Evolutionary conservation across 2,329 filamentous ascomycete species (phyloP).

Genomic region (Pseudogymnoascus sp.): DNA sequence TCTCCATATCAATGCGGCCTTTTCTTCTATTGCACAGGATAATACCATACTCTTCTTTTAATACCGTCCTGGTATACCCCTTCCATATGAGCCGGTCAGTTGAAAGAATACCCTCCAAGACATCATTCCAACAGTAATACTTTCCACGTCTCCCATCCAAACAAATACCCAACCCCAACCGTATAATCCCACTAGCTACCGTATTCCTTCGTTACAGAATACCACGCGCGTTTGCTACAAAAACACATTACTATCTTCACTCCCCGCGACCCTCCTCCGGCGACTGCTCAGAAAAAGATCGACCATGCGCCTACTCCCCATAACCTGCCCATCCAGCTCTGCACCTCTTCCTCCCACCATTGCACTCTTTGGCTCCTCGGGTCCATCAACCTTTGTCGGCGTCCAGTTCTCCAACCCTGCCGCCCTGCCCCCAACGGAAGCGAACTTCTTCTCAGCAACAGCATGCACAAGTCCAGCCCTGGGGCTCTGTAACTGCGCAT

Average conservation of each 20-base stretch:
- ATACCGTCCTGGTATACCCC: not conserved
- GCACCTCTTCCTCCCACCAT: constrained; percentile 14
- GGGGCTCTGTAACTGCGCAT: constrained; percentile 20
- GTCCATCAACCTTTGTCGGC: constrained; percentile 18
- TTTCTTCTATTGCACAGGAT: not conserved
- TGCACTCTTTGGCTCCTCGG: constrained; percentile 17
- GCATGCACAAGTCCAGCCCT: constrained; percentile 18
- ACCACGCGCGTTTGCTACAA: not conserved
- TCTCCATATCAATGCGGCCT: not conserved
- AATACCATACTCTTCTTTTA: not conserved
- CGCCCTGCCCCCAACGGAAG: constrained; percentile 9
- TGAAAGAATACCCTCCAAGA: not conserved
- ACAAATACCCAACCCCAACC: not conserved
- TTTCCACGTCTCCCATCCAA: not conserved
- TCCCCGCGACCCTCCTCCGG: constrained; percentile 36
- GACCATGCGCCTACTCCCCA: constrained; percentile 46
- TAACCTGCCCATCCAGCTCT: constrained; percentile 29
- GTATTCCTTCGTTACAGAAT: not conserved
- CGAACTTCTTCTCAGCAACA: constrained; percentile 29
- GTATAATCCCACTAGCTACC: not conserved
- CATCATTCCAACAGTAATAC: not conserved
- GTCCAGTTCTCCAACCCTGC: constrained; percentile 13
- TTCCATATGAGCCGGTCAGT: not conserved
- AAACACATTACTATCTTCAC: constrained; percentile 28
- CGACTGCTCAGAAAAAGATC: constrained; percentile 47